Conservation (phyloP, 2,329 filamentous ascomycete species). For the Hypoxylon sp. region DNA sequence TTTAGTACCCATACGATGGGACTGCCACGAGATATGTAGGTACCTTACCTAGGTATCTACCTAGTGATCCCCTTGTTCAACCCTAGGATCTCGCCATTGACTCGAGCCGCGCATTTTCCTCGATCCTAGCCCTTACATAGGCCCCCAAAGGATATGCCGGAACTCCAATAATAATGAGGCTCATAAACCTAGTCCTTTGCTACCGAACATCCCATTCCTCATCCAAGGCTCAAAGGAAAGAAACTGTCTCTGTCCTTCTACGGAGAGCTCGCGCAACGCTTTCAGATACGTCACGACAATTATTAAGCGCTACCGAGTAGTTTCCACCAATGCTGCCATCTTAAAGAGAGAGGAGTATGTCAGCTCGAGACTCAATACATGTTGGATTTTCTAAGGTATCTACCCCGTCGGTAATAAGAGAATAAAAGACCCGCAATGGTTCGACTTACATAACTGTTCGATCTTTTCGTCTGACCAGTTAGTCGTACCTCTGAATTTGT, state of each 20-base stretch:
- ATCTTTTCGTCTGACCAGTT: conserved; percentile 5
- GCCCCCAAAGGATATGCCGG: conserved; percentile 2
- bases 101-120: not conserved
- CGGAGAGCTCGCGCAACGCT: not conserved
- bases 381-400: too few relatives aligned
- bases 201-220: conserved; percentile 6
- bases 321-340: not conserved
- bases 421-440: not conserved
- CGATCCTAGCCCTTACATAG: not conserved
- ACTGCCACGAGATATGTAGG: too few relatives aligned
- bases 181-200: conserved; percentile 9
- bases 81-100: not conserved
- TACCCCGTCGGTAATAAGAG: too few relatives aligned
- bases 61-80: too few relatives aligned
- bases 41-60: too few relatives aligned
- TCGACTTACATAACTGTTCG: conserved; percentile 1
- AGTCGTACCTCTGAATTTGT: not conserved
- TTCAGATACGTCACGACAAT: conserved; percentile 9
- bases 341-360: not conserved
- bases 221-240: not conserved
- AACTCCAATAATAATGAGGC: conserved; percentile 1
- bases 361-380: not conserved
- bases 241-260: not conserved
- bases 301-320: conserved; percentile 3
- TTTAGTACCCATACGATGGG: too few relatives aligned